Evolutionary conservation across 805 yeast species (phyloP), one percentile per base, ranked within the genome.

Genomic region (Blastobotrys mokoenaii): DNA sequence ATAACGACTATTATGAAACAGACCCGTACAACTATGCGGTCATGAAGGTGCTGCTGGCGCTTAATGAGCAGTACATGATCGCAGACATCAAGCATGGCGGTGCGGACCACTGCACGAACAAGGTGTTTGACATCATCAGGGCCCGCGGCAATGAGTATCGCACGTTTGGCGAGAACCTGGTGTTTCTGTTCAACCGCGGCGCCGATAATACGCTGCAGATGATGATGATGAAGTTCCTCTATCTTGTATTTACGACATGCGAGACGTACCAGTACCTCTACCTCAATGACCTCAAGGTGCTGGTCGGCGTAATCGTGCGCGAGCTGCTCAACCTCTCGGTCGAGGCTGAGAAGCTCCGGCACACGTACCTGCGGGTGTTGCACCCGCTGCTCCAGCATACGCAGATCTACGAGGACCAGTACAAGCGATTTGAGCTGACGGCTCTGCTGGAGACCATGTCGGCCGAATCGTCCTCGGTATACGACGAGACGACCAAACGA

Each of bases 51-150:
- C 62, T 89, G 10, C 66, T 89, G 34, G 80, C 87, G 1, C 67
- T 89, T 20, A 89, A 89, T 63, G 96, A 89, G 60, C 96, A 89
- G 63, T 89, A 78, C 62, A 77, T 89, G 81, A 82, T 86, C 34
- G 66, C 76, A 50, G 69, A 43, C 7, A 45, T 48, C 11, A 41
- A 46, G 25, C 45, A n/a, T 16, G 41, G 32, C 10, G 43, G 38
- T 7, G 43, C 34, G 7, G 30, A 35, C 14, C 32, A 25, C n/a
- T 17, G 22, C 7, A 15, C 17, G 35, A 31, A 43, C 31, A 74
- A 73, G 47, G 82, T 84, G 1, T 76, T 83, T 55, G 68, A 71
- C 3, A 72, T 74, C 2, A 60, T 89, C 45, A 65, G 73, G 34
- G 58, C 64, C 27, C 66, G 71, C n/a, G 64, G 66, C 22, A 53